Evolutionary conservation across 495 filamentous ascomycete genomes (phyloP), one percentile per base, ranked within the genome.

Genomic region (Xylaria venustula): DNA sequence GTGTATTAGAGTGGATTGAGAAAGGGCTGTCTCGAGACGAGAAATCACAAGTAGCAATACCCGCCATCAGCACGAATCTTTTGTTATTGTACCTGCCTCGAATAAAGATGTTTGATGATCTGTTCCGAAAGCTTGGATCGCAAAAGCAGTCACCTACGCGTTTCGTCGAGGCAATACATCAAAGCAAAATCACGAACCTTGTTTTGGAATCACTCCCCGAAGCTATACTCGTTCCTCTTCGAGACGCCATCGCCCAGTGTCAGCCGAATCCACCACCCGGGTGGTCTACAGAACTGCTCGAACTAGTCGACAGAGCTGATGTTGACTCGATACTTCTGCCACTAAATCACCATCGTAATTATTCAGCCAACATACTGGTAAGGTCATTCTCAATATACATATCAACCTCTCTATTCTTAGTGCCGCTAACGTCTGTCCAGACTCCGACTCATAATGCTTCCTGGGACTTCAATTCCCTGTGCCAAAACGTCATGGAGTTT

Each of bases 151-250:
- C 69, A 1, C 69, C 69, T 17, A 46, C 73, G 22, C 70, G 83
- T 61, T 75, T 85, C 44, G 83, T 89, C 20, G 81, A 87, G 44
- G 76, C 81, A 25, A 86, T 93, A 77, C 77, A 85, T 54, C 68
- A 81, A 12, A 81, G 82, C 50, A 85, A 84, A 11, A 79, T 91
- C 60, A 81, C 77, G 17, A 70, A 70, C 8, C 67, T 75, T 19
- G 73, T 89, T 47, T 74, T 93, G 23, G 93, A 96, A 60, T 91
- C 88, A 5, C 75, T 98, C 8, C 95, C 95, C 4, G 90, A 95
- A 74, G 87, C 89, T 34, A 77, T 97, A 14, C 81, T 87, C 44
- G 85, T 87, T 1, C 89, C 90, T 0, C 78, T 98, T 20, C 88
- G 88, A 70, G 91, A 96, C 71, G 84, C 87, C n/a, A 91, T 98